Evolutionary conservation across 768 basidiomycete species (phyloP).

Genomic region (Rhizopogon vinicolor): DNA sequence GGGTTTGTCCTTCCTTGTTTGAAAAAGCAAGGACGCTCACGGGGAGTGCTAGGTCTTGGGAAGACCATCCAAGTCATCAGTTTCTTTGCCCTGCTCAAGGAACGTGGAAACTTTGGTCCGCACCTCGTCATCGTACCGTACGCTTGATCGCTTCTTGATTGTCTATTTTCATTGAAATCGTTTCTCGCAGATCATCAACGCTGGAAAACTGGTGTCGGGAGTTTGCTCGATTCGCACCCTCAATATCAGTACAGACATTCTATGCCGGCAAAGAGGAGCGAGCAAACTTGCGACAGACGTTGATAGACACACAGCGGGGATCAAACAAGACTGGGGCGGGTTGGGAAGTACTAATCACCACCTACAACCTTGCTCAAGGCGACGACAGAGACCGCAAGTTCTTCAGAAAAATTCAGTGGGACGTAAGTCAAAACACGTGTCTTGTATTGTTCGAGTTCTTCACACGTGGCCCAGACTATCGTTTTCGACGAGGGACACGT

Average conservation of each 20-base stretch:
- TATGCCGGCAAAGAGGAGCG: conserved; percentile 93
- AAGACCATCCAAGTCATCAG: conserved; percentile 99
- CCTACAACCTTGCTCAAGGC: conserved; percentile 92
- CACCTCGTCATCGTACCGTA: conserved; percentile 96
- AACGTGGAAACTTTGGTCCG: conserved; percentile 72
- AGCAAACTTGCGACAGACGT: conserved; percentile 61
- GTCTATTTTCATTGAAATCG: neutral
- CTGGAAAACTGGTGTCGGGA: conserved; percentile 99
- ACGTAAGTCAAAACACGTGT: conserved; percentile 51
- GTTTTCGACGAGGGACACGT: conserved; percentile 98
- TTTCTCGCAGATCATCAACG: conserved; percentile 72
- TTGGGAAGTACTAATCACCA: conserved; percentile 94
- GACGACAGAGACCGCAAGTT: conserved; percentile 87
- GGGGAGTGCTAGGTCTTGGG: conserved; percentile 66
- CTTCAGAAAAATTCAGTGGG: conserved; percentile 87
- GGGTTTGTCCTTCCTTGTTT: conserved; percentile 53
- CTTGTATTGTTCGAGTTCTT: neutral
- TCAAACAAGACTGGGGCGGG: conserved; percentile 48
- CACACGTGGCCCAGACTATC: conserved; percentile 54
- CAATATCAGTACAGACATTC: conserved; percentile 83
- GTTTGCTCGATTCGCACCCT: conserved; percentile 86
- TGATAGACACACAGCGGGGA: conserved; percentile 54
- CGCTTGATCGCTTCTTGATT: conserved; percentile 27
- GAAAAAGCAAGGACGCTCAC: conserved; percentile 6
- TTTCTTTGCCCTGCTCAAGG: conserved; percentile 87